A percentile compares a stretch with the other conserved stretches of the same genome.
These are phyloP conservation scores for Ophioceras dolichostomum DNA, from an alignment of 2,329 filamentous ascomycete genomes.

Conservation along the genomic window DNA sequence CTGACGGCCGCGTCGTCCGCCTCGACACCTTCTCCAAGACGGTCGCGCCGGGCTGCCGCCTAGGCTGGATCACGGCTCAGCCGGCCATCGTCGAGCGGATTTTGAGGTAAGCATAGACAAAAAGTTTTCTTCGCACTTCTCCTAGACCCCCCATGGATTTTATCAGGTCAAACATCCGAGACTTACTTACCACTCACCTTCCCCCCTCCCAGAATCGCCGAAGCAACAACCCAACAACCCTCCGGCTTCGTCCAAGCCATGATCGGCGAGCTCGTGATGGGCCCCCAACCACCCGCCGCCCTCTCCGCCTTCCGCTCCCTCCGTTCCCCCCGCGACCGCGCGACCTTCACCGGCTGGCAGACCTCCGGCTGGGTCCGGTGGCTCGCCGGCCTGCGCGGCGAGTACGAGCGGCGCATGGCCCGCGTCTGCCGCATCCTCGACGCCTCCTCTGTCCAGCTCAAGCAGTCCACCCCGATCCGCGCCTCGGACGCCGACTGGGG, in stretches of 20 bases:
- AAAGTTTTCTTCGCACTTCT: neutral
- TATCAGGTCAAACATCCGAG: no score
- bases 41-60: conserved; percentile 74
- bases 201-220: conserved; percentile 40
- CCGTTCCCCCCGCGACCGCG: conserved; percentile 32
- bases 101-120: conserved; percentile 15
- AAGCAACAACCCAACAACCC: conserved; percentile 69
- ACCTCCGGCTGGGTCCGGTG: conserved; percentile 82
- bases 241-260: conserved; percentile 83
- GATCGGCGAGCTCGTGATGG: conserved; percentile 65
- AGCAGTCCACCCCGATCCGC: conserved; percentile 38
- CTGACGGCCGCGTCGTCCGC: conserved; percentile 76
- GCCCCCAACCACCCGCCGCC: conserved; percentile 42
- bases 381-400: conserved; percentile 72
- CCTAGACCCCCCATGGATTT: no score
- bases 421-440: conserved; percentile 66
- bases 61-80: conserved; percentile 85
- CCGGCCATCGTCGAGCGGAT: conserved; percentile 62
- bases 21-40: conserved; percentile 94
- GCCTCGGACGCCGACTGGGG: conserved; percentile 51
- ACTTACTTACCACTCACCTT: neutral
- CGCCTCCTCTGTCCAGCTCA: conserved; percentile 50
- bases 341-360: conserved; percentile 53
- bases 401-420: conserved; percentile 77
- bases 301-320: conserved; percentile 22